Evolutionary conservation across 1,284 basidiomycete genomes (phyloP).

Genomic region (Ustilago hordei): DNA sequence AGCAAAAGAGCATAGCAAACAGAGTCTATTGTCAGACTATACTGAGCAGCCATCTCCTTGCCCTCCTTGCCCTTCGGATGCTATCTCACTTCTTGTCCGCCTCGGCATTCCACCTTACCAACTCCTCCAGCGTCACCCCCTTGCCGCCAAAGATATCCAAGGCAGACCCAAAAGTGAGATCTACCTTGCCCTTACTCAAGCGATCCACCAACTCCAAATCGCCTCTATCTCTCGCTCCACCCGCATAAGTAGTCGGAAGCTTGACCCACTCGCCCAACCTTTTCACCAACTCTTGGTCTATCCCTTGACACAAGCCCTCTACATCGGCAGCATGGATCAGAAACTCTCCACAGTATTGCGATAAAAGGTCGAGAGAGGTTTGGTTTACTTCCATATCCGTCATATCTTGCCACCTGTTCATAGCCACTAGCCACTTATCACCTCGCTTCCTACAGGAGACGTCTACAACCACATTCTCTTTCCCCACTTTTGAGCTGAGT

Average conservation of each 20-base stretch:
- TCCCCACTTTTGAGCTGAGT: slow-evolving; percentile 79
- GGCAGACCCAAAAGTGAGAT: slow-evolving; percentile 91
- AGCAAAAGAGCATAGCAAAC: too few relatives aligned
- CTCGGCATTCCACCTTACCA: slow-evolving; percentile 73
- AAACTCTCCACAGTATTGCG: slow-evolving; percentile 79
- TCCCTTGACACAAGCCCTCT: slow-evolving; percentile 95
- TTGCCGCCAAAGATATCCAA: slow-evolving; percentile 86
- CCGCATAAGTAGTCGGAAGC: slow-evolving; percentile 96
- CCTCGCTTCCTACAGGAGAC: slow-evolving; percentile 88
- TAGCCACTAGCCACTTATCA: slow-evolving; percentile 90
- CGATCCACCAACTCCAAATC: slow-evolving; percentile 87
- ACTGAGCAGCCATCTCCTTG: too few relatives aligned
- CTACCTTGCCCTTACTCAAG: slow-evolving; percentile 86
- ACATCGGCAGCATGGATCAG: slow-evolving; percentile 97
- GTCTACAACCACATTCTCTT: slow-evolving; percentile 91
- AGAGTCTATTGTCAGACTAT: too few relatives aligned
- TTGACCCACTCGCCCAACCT: slow-evolving; percentile 89
- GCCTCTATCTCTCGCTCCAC: slow-evolving; percentile 86
- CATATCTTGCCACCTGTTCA: slow-evolving; percentile 98
- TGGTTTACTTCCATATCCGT: slow-evolving; percentile 89
- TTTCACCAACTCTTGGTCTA: slow-evolving; percentile 88
- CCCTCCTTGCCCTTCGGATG: too few relatives aligned
- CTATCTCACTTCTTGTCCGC: background rate
- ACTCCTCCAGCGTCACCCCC: slow-evolving; percentile 79
- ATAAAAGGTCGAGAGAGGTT: slow-evolving; percentile 37